Evolutionary conservation across 2,329 filamentous ascomycete species (phyloP), one percentile per base, ranked within the genome.

Genomic region (Diaporthe caulivora): DNA sequence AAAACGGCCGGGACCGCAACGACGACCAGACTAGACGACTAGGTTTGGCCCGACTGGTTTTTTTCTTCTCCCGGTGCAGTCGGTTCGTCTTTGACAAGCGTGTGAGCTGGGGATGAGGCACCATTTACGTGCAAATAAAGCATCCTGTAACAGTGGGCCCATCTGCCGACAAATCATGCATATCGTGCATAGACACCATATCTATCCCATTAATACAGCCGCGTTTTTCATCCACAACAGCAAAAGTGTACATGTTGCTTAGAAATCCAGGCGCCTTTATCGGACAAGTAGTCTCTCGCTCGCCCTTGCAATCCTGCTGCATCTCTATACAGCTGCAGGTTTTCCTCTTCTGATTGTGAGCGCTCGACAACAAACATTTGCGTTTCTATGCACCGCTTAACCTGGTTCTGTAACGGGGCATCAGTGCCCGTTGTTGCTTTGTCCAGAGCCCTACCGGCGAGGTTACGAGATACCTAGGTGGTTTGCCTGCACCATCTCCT

Each of bases 181-280:
- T 51, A 51, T 65, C 42, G 42, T 51, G 62, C 62, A 51, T 51
- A 65, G 57, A 44, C 42, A 29, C 57, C 57, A 34, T 34, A 34
- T 9, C 34, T 34, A 34, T 34, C 9, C 9, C 42, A 62, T 62
- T 67, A 47, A 72, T 40, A 42, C 26, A 72, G 70, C 34, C 54
- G 49, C 69, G 24, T 65, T 44, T 31, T 55, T n/a, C 60, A 24
- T 40, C 29, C 49, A 40, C n/a, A 54, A 11, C 21, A 31, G 29
- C 29, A n/a, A 67, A 55, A 69, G 53, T 15, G 62, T 13, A 40
- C 31, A 44, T 34, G 34, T 29, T 72, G 71, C 62, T 72, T 72
- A 72, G 62, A 72, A 72, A 72, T 72, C 62, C 57, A 53, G 21
- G 11, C 57, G 42, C 29, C 54, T 34, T 62, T n/a, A 26, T 44